Evolutionary conservation across 2,329 filamentous ascomycete genomes (phyloP).

Genomic region (Elsinoe arachidis): DNA sequence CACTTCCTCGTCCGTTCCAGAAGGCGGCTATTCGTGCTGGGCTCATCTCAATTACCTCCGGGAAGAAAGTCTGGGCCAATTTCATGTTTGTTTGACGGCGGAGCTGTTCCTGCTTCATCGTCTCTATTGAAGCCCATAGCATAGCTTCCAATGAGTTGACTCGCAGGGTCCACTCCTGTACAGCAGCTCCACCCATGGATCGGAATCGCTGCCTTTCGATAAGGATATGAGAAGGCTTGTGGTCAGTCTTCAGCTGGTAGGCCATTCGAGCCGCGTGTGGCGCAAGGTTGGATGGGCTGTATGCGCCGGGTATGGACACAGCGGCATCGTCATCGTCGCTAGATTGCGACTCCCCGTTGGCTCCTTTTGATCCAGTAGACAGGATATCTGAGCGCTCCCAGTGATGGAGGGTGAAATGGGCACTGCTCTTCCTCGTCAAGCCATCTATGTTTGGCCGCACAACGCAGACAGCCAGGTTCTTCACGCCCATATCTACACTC

Average conservation of each 20-base stretch:
- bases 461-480: conserved; percentile 68
- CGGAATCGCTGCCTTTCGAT: conserved; percentile 61
- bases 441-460: conserved; percentile 17
- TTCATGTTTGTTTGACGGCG: neutral
- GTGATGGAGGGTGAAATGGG: conserved; percentile 23
- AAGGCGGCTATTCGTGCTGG: conserved; percentile 50
- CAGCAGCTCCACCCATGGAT: conserved; percentile 52
- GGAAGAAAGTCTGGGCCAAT: neutral
- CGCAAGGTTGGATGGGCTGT: conserved; percentile 33
- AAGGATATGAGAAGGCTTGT: conserved; percentile 50
- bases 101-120: conserved; percentile 41
- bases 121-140: conserved; percentile 61
- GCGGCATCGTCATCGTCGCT: conserved; percentile 19
- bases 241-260: conserved; percentile 43
- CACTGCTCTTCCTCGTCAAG: neutral
- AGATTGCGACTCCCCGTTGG: conserved; percentile 31
- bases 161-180: conserved; percentile 74
- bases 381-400: conserved; percentile 30
- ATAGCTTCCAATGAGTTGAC: conserved; percentile 78
- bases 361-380: neutral
- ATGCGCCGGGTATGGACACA: neutral
- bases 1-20: conserved; percentile 37
- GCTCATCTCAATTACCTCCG: conserved; percentile 27
- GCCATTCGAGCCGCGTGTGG: conserved; percentile 46
- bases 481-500: conserved; percentile 78